Percentiles rank a stretch among this genome's conserved stretches.
Evolutionary conservation across 2,329 filamentous ascomycete genomes (phyloP).

Genomic region (Didymellaceae sp.): DNA sequence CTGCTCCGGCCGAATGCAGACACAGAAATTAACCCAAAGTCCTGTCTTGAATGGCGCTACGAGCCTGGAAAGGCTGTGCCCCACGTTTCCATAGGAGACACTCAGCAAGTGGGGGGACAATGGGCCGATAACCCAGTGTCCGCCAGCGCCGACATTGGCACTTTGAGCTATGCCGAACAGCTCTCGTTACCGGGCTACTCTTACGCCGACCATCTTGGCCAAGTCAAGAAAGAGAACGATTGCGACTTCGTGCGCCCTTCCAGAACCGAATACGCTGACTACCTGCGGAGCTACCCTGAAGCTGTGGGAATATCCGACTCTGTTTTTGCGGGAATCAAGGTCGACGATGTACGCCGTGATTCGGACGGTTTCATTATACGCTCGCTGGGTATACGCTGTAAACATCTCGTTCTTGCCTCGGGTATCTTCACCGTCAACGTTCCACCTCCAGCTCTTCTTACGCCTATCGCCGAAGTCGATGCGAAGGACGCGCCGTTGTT

Average conservation of each 20-base stretch:
- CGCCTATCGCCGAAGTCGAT: constrained; percentile 51
- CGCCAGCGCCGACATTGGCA: constrained; percentile 63
- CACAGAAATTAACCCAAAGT: constrained; percentile 59
- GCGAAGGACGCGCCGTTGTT: constrained; percentile 53
- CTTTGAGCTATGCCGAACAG: constrained; percentile 68
- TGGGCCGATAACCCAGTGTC: constrained; percentile 63
- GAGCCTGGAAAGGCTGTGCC: constrained; percentile 58
- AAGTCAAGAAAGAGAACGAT: constrained; percentile 49
- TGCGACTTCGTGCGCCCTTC: constrained; percentile 62
- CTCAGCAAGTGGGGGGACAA: constrained; percentile 61
- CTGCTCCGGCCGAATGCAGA: constrained; percentile 65
- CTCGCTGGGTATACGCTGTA: constrained; percentile 61
- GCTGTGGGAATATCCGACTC: constrained; percentile 59
- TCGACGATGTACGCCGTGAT: constrained; percentile 54
- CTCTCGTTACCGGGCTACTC: constrained; percentile 66
- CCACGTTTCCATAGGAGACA: constrained; percentile 62
- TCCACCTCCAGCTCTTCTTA: constrained; percentile 57
- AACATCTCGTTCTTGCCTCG: constrained; percentile 63
- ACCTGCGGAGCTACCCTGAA: constrained; percentile 61
- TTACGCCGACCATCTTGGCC: constrained; percentile 60
- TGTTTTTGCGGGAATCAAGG: constrained; percentile 53
- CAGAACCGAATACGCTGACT: constrained; percentile 61
- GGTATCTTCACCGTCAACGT: constrained; percentile 65
- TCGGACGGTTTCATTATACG: constrained; percentile 57
- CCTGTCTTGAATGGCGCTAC: constrained; percentile 62